Conservation (phyloP, 2,329 filamentous ascomycete genomes). For the Diaporthe humulicola region DNA sequence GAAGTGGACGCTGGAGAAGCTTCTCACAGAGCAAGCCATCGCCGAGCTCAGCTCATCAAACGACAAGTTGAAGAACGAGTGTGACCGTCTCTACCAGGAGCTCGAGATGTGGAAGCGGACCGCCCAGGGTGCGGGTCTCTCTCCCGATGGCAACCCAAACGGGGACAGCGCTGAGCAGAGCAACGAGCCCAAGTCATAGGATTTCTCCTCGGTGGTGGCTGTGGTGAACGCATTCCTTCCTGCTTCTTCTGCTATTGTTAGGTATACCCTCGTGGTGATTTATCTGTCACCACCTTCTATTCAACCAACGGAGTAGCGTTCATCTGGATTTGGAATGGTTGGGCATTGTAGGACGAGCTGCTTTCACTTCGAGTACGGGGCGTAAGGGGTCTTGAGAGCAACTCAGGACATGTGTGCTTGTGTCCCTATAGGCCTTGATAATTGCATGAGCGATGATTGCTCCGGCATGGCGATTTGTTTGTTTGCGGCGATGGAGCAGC, state of each 20-base stretch:
- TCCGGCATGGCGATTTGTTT: neutral
- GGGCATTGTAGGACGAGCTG: conserved; percentile 3
- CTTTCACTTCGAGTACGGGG: neutral
- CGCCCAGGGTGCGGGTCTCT: conserved; percentile 70
- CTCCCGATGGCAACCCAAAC: conserved; percentile 49
- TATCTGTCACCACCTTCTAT: conserved; percentile 21
- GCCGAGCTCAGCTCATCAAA: conserved; percentile 89
- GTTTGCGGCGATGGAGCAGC: neutral
- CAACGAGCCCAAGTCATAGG: conserved; percentile 50
- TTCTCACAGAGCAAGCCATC: conserved; percentile 89
- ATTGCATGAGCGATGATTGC: neutral
- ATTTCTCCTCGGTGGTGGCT: conserved; percentile 39
- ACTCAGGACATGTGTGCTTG: neutral
- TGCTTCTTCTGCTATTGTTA: conserved; percentile 31
- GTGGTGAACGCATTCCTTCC: conserved; percentile 38
- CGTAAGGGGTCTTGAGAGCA: conserved; percentile 20
- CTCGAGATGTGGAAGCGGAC: conserved; percentile 83
- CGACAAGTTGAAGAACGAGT: conserved; percentile 87
- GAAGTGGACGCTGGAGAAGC: conserved; percentile 92
- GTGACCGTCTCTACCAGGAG: conserved; percentile 82
- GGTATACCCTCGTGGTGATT: conserved; percentile 34
- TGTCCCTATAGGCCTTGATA: neutral
- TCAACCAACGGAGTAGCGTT: conserved; percentile 29
- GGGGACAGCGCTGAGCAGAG: conserved; percentile 43
- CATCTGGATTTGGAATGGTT: neutral